phyloP scores from a whole-genome alignment of 2,329 filamentous ascomycete genomes.

The Falciphora oryzae region DNA sequence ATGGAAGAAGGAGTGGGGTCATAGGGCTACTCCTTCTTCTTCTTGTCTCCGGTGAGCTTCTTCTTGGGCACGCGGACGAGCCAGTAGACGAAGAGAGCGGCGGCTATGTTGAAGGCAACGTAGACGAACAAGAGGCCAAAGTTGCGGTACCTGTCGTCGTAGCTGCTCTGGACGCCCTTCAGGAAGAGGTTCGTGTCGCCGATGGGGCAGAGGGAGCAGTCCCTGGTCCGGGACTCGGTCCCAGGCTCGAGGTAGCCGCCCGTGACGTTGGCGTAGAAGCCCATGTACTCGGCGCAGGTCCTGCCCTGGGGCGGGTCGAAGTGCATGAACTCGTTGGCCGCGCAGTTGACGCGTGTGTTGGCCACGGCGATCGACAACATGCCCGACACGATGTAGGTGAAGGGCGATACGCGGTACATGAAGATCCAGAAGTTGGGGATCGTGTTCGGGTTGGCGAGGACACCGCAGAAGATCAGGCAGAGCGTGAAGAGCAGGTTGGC shows the following conservation, averaged over 20 bases:
- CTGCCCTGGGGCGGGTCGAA: constrained; percentile 59
- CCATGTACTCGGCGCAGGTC: constrained; percentile 61
- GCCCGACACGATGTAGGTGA: constrained; percentile 63
- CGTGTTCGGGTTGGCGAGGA: constrained; percentile 51
- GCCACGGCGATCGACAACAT: constrained; percentile 63
- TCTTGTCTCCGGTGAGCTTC: constrained; percentile 11
- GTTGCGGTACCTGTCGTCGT: constrained; percentile 45
- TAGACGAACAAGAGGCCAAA: constrained; percentile 46
- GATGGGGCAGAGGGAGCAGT: constrained; percentile 19
- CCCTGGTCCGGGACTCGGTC: constrained; percentile 30
- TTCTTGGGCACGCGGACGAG: constrained; percentile 23
- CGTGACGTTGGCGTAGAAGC: constrained; percentile 39
- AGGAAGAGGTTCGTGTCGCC: constrained; percentile 29
- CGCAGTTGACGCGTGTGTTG: constrained; percentile 45
- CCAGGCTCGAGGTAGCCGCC: constrained; percentile 40
- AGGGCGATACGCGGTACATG: constrained; percentile 65
- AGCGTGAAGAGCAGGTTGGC: constrained; percentile 61
- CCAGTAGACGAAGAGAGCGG: constrained; percentile 43
- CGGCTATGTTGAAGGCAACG: constrained; percentile 42
- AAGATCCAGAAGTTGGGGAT: constrained; percentile 72
- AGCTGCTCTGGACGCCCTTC: constrained; percentile 32
- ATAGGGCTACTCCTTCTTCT: constrained; percentile 14
- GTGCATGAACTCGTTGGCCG: constrained; percentile 49
- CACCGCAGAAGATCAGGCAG: constrained; percentile 58
- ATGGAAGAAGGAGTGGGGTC: not conserved